Evolutionary conservation across 1,284 basidiomycete species (phyloP).

Genomic region (Apiotrichum siamense): DNA sequence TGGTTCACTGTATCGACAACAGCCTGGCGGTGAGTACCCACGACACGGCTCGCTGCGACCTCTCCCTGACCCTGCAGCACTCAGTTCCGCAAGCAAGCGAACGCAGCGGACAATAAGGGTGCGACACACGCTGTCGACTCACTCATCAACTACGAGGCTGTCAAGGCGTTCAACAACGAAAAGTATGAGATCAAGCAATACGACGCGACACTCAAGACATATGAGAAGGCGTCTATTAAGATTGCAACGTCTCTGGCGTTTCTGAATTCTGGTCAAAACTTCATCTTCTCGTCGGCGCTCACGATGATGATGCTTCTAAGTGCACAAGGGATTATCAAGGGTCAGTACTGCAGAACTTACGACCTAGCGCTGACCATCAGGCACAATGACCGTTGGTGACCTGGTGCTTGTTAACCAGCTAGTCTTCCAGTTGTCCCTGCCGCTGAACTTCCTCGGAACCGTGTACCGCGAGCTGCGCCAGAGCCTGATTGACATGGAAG

Average conservation of each 20-base stretch:
- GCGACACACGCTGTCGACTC: slow-evolving; percentile 92
- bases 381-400: slow-evolving; percentile 96
- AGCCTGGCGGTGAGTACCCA: slow-evolving; percentile 68
- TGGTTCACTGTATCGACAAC: slow-evolving; percentile 98
- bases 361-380: slow-evolving; percentile 46
- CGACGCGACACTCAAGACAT: slow-evolving; percentile 77
- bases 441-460: slow-evolving; percentile 92
- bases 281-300: slow-evolving; percentile 88
- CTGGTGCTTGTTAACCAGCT: slow-evolving; percentile 98
- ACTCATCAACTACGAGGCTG: slow-evolving; percentile 95
- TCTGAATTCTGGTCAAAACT: slow-evolving; percentile 91
- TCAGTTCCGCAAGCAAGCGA: slow-evolving; percentile 87
- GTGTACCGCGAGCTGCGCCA: slow-evolving; percentile 96
- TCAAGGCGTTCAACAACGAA: slow-evolving; percentile 99
- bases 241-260: slow-evolving; percentile 90
- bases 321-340: slow-evolving; percentile 86
- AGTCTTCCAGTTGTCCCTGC: slow-evolving; percentile 95
- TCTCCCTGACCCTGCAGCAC: slow-evolving; percentile 53
- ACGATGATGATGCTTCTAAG: slow-evolving; percentile 96
- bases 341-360: slow-evolving; percentile 46
- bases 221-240: slow-evolving; percentile 88
- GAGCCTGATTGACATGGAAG: slow-evolving; percentile 93
- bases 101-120: slow-evolving; percentile 92
- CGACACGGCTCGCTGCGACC: neutral
- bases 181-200: slow-evolving; percentile 84